Evolutionary conservation across 73 alveolate species (phyloP), one percentile per base, ranked within the genome.

Genomic region (Stentor coeruleus): DNA sequence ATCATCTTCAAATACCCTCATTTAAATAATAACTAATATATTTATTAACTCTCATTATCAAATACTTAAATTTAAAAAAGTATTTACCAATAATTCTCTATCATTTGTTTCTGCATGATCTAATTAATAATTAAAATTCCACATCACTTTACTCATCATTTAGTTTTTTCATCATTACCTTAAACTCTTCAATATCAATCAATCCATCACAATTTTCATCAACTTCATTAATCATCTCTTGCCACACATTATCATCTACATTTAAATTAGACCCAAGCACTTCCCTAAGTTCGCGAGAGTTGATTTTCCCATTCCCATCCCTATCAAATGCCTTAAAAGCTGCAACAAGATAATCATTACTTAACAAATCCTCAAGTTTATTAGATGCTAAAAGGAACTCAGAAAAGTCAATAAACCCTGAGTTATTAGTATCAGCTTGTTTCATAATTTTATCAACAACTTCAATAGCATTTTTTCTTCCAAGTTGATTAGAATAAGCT

Each of bases 261-360:
- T n/a, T n/a, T n/a, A n/a, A n/a, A n/a, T n/a, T n/a, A n/a, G n/a
- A n/a, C n/a, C n/a, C n/a, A n/a, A n/a, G n/a, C n/a, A n/a, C n/a
- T n/a, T n/a, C n/a, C n/a, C n/a, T n/a, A n/a, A n/a, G n/a, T n/a
- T n/a, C n/a, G n/a, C n/a, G n/a, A n/a, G n/a, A n/a, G n/a, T n/a
- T n/a, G n/a, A n/a, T n/a, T n/a, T n/a, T n/a, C n/a, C 92, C 92
- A n/a, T 75, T 58, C n/a, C 82, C 79, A 84, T 82, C 91, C 41
- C 49, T 20, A 39, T 85, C 91, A 37, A 85, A 55, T 14, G 35
- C 77, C 40, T 81, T 82, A 73, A 85, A 85, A 15, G 91, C 91
- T 37, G 28, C 41, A 38, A 58, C 90, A 40, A 85, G 39, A 39
- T 82, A 82, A 36, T 85, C 72, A 35, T 30, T 59, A 39, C 39